Base-by-base conservation (phyloP, 1,284 basidiomycete species). In the Ustilago lituana region DNA sequence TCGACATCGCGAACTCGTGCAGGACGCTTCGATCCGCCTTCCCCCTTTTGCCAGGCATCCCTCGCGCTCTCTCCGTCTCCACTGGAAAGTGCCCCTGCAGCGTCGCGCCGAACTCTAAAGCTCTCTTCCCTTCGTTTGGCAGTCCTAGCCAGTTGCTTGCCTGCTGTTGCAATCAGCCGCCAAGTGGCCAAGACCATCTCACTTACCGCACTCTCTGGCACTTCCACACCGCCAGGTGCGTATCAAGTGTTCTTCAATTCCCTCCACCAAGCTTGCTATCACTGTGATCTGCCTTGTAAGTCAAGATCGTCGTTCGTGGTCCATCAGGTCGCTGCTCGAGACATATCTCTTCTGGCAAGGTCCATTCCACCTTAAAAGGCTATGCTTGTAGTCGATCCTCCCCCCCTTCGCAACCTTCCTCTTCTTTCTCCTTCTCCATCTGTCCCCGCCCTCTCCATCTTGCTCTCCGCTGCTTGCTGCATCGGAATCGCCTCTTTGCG, bases 291-390 rank as follows among this genome's bases (percentile, higher is more conserved):
- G n/a, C n/a, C n/a, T 29, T 2, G 44, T 55, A 47, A 47, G 45
- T 47, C 38, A 35, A 36, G 49, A 43, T 52, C 49, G 38, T 37
- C 49, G 17, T 35, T 37, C 19, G 20, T 37, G 20, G 38, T 46
- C 35, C 23, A 33, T 51, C 43, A 24, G 17, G 11, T 27, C 9
- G 22, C 37, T 52, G 38, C 60, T 48, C 17, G 48, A 63, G 29
- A 52, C 53, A 56, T 51, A 20, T 49, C 37, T 20, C n/a, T 33
- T 24, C 45, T 54, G 26, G 40, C 61, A 45, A 19, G 20, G 26
- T 49, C 38, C 62, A 58, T 65, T 59, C 56, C 55, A 41, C 51
- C 62, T 65, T 58, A 59, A 36, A 65, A 59, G 47, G 23, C 22
- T 41, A 58, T 64, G 55, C 55, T 59, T 26, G 41, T 59, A 32